Evolutionary conservation across 495 filamentous ascomycete genomes (phyloP), one percentile per base, ranked within the genome.

Genomic region (Hamigera avellanea): DNA sequence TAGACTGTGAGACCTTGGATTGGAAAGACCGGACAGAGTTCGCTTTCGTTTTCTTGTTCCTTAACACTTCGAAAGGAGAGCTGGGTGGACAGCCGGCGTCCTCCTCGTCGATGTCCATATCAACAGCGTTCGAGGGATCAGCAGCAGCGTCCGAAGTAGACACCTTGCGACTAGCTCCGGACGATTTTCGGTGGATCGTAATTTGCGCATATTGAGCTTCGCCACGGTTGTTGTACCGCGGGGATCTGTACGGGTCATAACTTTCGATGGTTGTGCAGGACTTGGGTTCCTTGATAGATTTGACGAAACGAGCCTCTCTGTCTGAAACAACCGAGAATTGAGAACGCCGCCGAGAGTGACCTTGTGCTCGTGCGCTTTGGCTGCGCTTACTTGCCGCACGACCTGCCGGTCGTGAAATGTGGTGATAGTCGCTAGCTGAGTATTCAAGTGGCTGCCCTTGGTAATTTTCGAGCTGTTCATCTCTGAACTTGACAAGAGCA

Each of bases 381-480:
- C 54, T 57, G 23, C 51, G 39, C 27, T 64, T 57, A 2, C 55
- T 64, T 38, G 70, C 72, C 14, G 69, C 50, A 35, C 70, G 64
- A 9, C 67, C 68, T 26, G 50, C 36, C 15, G 51, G 59, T 13
- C 69, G 69, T 36, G 73, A 78, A 38, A 79, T 70, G 49, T 93
- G 82, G 44, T 95, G 84, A 46, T 87, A 85, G 52, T 95, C 88
- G 54, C 85, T 91, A 13, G 80, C 67, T 1, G 88, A 93, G 50
- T 87, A 79, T 19, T 72, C 72, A 13, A 93, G 62, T 2, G 79
- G 70, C 36, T 76, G 72, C 13, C 72, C 72, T 44, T 73, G 70
- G 49, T 87, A 95, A 44, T 93, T 83, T 49, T 95, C 86, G 9
- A 93, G 50, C 36, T 86, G 76, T 25, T 82, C 77, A 35, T 95